Base-by-base conservation (phyloP, 805 yeast genomes). In the Wickerhamomyces mucosus region DNA sequence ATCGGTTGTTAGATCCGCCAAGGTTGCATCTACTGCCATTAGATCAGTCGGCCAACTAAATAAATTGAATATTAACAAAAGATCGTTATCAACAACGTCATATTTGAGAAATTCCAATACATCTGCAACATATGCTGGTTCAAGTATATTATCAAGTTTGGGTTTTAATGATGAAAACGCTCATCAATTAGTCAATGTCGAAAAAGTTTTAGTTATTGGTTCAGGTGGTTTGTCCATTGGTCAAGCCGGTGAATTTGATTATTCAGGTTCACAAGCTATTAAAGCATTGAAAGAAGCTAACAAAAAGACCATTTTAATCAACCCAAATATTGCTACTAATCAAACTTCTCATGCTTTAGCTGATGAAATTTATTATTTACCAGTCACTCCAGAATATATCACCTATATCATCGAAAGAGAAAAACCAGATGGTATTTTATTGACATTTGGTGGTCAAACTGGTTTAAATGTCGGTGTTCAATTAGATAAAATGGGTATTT, bases 381-480 rank as follows among this genome's bases (percentile, higher is more conserved):
- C 98, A 12, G 97, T 92, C 30, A 92, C 97, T 24, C 82, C 97
- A 14, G 98, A 92, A 56, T 92, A 89, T 59, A 86, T 92, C 46
- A 82, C 88, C 27, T 83, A 92, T 58, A 84, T 92, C 52, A 89
- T 92, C 43, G 95, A 92, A 62, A 78, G 94, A 43, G 99, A 92
- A 65, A 74, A 75, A 46, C 98, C 98, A 25, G 97, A 92, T 60
- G 97, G 96, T 28, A 88, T 92, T 34, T 67, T 89, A 53, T 71
- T 89, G 53, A 89, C 98, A 4, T 92, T 92, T 58, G 99, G 99
- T 52, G 99, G 99, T 45, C 99, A 92, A 66, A 92, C 99, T 21
- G 98, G 81, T 42, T 70, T 92, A 50, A 92, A 88, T 55, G 96
- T 89, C 39, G 97, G 97, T 63, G 94, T 92, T 32, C 80, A 85